Base-by-base conservation (phyloP, 2,329 filamentous ascomycete genomes). In the Colletotrichum gigasporum region DNA sequence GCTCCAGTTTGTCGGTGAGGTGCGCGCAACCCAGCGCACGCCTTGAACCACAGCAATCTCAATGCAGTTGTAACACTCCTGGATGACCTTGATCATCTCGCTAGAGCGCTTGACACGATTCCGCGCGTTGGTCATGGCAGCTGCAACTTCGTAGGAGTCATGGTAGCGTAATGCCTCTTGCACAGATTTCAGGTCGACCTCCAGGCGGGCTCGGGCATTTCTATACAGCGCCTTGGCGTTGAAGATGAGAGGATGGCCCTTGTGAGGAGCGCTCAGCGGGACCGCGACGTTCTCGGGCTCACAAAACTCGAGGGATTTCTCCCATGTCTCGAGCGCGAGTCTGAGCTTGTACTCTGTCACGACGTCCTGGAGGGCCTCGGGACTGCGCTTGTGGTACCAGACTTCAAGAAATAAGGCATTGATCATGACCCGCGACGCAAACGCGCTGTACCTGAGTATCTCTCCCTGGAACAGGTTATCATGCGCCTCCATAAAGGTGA, bases 31-130 rank as follows among this genome's bases (percentile, higher is more conserved):
- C 95, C 96, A 98, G 72, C 95, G 93, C 69, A 98, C 94, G 69
- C 95, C 96, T 78, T 97, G 94, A 67, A 94, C 83, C 45, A 96
- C 95, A 59, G 95, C 95, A 50, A 96, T 97, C 79, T 98, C 95
- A 73, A 99, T 94, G 82, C 94, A 98, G 78, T 96, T 93, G 79
- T 96, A 98, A 81, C 96, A 98, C 78, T 96, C 93, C 74, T 98
- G 91, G 67, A 99, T 97, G 72, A 98, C 94, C 81, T 97, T 97
- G 83, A 97, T 92, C 95, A 98, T 98, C 79, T 98, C 95, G 73
- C 91, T 90, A 18, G 94, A 97, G 69, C 96, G 91, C 86, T 96
- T 96, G 69, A 99, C 94, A 77, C 92, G 93, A 78, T 97, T 93
- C 68, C 95, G 90, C 51, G 95, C 94, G 69, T 93, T 91, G 7